A percentile compares a stretch with the other conserved stretches of the same genome.
Evolutionary conservation across 306 rosid species (phyloP).

Genomic region (Myrica gale): DNA sequence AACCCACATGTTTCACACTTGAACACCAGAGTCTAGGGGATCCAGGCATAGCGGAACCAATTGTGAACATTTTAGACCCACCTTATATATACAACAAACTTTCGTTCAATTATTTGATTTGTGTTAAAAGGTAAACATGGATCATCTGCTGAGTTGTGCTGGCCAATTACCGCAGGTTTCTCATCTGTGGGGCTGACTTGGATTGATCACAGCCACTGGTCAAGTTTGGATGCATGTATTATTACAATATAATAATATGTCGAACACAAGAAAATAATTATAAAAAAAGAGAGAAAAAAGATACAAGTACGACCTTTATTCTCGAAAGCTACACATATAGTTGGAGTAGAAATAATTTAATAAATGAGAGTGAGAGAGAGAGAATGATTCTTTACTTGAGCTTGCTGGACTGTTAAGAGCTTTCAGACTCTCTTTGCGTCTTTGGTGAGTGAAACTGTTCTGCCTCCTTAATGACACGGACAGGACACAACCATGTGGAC

Average conservation of each 20-base stretch:
- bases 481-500: conserved; percentile 21
- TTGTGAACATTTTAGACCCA: no score
- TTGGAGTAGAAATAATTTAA: conserved; percentile 14
- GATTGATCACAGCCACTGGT: background rate
- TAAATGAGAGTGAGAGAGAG: conserved; percentile 20
- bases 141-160: background rate
- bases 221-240: background rate
- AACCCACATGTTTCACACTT: no score
- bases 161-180: background rate
- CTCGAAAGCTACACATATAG: background rate
- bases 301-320: background rate
- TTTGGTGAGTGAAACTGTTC: no score
- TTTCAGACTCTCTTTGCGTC: conserved; percentile 12
- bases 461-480: background rate
- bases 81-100: no score
- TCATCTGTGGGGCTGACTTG: conserved; percentile 5
- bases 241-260: background rate
- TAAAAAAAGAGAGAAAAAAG: background rate
- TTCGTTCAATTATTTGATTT: no score
- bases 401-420: conserved; percentile 26
- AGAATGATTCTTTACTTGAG: conserved; percentile 51
- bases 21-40: no score
- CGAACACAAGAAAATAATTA: background rate
- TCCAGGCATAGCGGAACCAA: no score
- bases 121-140: background rate